Evolutionary conservation across 768 basidiomycete species (phyloP), one percentile per base, ranked within the genome.

Genomic region (Ramaria rubella): DNA sequence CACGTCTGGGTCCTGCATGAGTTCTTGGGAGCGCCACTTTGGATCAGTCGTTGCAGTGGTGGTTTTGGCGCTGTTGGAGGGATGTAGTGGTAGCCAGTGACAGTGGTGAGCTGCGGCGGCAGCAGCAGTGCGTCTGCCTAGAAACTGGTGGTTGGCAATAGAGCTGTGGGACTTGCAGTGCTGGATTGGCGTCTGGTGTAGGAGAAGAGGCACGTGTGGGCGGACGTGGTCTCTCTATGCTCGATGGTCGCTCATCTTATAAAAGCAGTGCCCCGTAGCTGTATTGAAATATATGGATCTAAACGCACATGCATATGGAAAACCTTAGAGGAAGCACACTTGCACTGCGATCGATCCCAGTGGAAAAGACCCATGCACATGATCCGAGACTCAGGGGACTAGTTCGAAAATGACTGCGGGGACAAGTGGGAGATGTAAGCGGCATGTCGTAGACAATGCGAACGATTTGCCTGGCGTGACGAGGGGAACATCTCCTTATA

Each of bases 231-330:
- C 40, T 48, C 43, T 42, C 27, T 21, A 56, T 17, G 24, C 19
- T 27, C 21, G 43, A 33, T 45, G 27, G 42, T 56, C 55, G 15
- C n/a, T 46, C n/a, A n/a, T n/a, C n/a, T 56, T 2, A 38, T 46
- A 9, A 17, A 38, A 38, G 36, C n/a, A n/a, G n/a, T n/a, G n/a
- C n/a, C n/a, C n/a, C n/a, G n/a, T n/a, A n/a, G n/a, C n/a, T n/a
- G 17, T 42, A 42, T n/a, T 12, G 17, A n/a, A n/a, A 19, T 14
- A 17, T 19, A 6, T n/a, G n/a, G 23, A 17, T 19, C 38, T 19
- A 42, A 19, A 42, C 40, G 40, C 40, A 19, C 23, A 21, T 42
- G 23, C 40, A 21, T 21, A 21, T 42, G n/a, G n/a, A n/a, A n/a
- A n/a, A n/a, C n/a, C n/a, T n/a, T n/a, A n/a, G n/a, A n/a, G n/a